Percentiles rank a stretch among this genome's conserved stretches.
These are phyloP conservation scores for Ceratobasidium sp. DNA, from an alignment of 1,284 basidiomycete genomes.

Conservation along the genomic window DNA sequence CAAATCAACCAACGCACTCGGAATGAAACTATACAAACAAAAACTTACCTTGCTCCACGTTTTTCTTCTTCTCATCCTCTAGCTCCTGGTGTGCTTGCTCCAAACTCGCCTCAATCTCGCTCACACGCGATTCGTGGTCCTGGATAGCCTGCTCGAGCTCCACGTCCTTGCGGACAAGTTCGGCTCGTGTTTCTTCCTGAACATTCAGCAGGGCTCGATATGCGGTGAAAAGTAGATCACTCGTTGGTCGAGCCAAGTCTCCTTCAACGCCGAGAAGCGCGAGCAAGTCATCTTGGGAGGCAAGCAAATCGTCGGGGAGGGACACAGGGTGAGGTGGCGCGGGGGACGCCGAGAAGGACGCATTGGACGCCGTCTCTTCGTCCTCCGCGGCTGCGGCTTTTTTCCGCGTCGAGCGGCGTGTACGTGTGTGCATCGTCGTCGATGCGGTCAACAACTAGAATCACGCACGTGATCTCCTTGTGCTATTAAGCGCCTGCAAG, in stretches of 20 bases:
- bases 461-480: slow-evolving; percentile 6
- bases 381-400: slow-evolving; percentile 9
- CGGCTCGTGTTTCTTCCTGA: slow-evolving; percentile 69
- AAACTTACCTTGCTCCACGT: slow-evolving; percentile 66
- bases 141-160: slow-evolving; percentile 80
- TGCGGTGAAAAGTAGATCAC: slow-evolving; percentile 19
- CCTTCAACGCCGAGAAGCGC: slow-evolving; percentile 18
- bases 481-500: neutral
- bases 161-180: slow-evolving; percentile 70
- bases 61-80: slow-evolving; percentile 61
- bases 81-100: slow-evolving; percentile 64
- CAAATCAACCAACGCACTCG: slow-evolving; percentile 6
- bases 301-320: slow-evolving; percentile 24
- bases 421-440: slow-evolving; percentile 34
- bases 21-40: slow-evolving; percentile 18
- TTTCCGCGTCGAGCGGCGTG: slow-evolving; percentile 31
- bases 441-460: slow-evolving; percentile 35
- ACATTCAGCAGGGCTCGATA: slow-evolving; percentile 15
- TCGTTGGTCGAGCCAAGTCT: slow-evolving; percentile 22
- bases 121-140: slow-evolving; percentile 66
- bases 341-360: slow-evolving; percentile 13
- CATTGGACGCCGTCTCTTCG: slow-evolving; percentile 28
- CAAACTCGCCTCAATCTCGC: slow-evolving; percentile 61
- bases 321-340: neutral
- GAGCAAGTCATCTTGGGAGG: slow-evolving; percentile 26